Evolutionary conservation across 495 filamentous ascomycete species (phyloP), one percentile per base, ranked within the genome.

Genomic region (Hyphodiscus hymeniophilus): DNA sequence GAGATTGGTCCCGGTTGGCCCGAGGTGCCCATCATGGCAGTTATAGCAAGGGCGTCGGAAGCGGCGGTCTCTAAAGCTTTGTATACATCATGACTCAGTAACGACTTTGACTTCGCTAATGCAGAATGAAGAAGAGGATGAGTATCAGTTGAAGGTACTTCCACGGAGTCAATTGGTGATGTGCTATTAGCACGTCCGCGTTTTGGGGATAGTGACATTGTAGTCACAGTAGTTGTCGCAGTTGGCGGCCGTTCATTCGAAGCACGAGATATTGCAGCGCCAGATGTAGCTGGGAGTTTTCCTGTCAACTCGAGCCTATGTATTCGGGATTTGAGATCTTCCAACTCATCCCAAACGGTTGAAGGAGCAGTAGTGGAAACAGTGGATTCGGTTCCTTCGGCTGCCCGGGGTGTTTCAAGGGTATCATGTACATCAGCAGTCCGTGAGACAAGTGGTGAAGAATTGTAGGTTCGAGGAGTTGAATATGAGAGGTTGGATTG

Each of bases 311-410:
- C 92, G n/a, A 98, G 74, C 38, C 87, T 87, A 50, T 85, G 81
- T 52, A 98, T 95, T 17, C 94, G 80, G 8, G 88, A 91, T 61
- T 97, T 98, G 11, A 98, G 68, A 45, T 97, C 94, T 55, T 98
- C 92, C 16, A 98, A 67, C 64, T 98, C 92, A 62, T 98, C 92
- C 94, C 94, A 98, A 8, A 98, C 87, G 0, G 87, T 94, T 2
- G 92, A 94, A 17, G 89, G 84, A 7, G 89, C 88, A 2, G 81
- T 89, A 0, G 86, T 88, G 0, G 92, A 97, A 18, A 81, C 70
- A 0, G 86, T 89, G 0, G 90, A 95, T 50, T 87, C 86, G 2
- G 87, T 89, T 26, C 77, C 78, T 53, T 84, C 77, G 3, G 63
- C 65, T 39, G 67, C 54, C 15, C 50, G 55, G 17, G 71, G 44